Percentiles rank a stretch among this genome's conserved stretches.
Evolutionary conservation across 1,139 yeast species (phyloP).

Genomic region (Meyerozyma carpophila): DNA sequence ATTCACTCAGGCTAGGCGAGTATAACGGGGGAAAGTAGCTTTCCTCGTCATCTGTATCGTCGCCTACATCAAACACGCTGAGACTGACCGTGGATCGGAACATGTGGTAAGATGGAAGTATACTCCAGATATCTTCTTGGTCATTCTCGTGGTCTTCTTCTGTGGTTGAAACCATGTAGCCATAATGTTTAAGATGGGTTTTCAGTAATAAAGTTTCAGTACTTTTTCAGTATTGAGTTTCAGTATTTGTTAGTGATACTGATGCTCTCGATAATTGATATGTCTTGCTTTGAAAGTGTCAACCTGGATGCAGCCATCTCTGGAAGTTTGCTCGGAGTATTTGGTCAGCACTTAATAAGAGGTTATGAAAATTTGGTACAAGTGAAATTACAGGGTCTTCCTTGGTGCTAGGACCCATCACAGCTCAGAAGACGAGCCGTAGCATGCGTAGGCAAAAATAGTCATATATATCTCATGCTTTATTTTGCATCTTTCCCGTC

Average conservation of each 20-base stretch:
- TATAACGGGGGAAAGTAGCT: neutral
- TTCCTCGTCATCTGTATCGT: neutral
- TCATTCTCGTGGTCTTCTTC: neutral
- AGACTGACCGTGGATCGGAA: neutral
- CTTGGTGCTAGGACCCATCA: no score
- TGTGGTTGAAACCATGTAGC: neutral
- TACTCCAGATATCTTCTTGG: slow-evolving; percentile 1
- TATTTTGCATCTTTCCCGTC: neutral
- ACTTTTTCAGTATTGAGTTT: no score
- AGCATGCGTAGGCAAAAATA: no score
- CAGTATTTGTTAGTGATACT: no score
- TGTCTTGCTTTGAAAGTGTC: no score
- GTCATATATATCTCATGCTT: no score
- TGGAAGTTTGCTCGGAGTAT: neutral
- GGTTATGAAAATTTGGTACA: neutral
- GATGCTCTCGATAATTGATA: no score
- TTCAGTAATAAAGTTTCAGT: neutral
- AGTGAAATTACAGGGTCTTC: no score
- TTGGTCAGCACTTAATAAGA: neutral
- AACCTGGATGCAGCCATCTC: neutral
- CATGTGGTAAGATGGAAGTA: slow-evolving; percentile 2
- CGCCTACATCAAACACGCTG: neutral
- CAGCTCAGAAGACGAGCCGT: no score
- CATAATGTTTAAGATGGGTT: neutral
- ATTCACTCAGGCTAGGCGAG: neutral